Percentiles rank a stretch among this genome's conserved stretches.
Evolutionary conservation across 257 asterid genomes (phyloP).

Genomic region (Plantago major): DNA sequence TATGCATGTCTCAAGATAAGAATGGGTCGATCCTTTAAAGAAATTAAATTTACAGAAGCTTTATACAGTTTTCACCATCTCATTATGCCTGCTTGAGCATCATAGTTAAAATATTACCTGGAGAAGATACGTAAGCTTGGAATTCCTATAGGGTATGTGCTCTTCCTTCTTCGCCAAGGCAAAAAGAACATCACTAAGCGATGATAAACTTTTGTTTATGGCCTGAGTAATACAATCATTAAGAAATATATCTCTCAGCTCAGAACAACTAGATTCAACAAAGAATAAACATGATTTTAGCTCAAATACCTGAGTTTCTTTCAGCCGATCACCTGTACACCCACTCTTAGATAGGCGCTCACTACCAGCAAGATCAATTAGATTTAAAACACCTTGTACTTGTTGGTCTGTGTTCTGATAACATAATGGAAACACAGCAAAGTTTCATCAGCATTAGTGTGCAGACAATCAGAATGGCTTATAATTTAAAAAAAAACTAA

Average conservation of each 20-base stretch:
- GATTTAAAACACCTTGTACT: constrained; percentile 84
- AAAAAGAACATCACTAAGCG: constrained; percentile 90
- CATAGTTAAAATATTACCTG: constrained; percentile 46
- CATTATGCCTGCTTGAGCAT: too few relatives aligned
- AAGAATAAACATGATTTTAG: background rate
- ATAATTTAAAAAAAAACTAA: too few relatives aligned
- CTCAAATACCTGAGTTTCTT: constrained; percentile 83
- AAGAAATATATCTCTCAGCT: background rate
- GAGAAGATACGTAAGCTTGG: constrained; percentile 96
- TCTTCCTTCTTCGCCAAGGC: constrained; percentile 95
- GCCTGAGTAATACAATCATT: constrained; percentile 45
- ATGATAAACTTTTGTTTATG: constrained; percentile 82
- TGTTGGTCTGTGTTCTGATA: constrained; percentile 84
- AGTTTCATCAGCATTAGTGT: background rate
- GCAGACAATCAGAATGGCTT: background rate
- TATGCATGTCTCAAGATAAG: too few relatives aligned
- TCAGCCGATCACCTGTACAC: constrained; percentile 84
- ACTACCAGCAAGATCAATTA: constrained; percentile 97
- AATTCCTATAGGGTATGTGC: constrained; percentile 89
- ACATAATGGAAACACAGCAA: constrained; percentile 7
- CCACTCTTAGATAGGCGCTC: constrained; percentile 97
- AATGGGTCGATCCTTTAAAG: too few relatives aligned
- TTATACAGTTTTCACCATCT: too few relatives aligned
- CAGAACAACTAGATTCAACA: background rate
- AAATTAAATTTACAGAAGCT: too few relatives aligned